These are phyloP conservation scores for Citrus maxima DNA, from an alignment of 345 rosid species.

Conservation along the genomic window DNA sequence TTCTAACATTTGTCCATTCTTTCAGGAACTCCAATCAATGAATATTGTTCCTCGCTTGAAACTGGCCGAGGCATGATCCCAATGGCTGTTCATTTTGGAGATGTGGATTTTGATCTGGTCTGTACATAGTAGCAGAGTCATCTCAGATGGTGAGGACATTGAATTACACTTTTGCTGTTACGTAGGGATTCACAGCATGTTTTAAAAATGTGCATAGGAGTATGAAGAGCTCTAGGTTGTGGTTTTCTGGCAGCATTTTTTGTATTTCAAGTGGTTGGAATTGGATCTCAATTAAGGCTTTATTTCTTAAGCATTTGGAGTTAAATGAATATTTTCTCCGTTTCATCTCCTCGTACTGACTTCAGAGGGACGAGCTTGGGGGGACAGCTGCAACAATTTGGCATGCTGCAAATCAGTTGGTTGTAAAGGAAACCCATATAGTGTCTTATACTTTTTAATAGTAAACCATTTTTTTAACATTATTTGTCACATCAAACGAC, in stretches of 20 bases:
- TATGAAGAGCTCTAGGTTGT: no score
- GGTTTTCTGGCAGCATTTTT: not conserved
- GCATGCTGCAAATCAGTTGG: no score
- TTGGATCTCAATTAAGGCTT: not conserved
- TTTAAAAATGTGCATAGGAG: not conserved
- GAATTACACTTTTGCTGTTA: not conserved
- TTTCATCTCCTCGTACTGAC: no score
- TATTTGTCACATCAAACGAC: no score
- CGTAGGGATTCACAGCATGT: not conserved
- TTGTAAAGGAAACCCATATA: no score
- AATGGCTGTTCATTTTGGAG: not conserved
- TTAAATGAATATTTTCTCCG: not conserved
- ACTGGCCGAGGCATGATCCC: slow-evolving; percentile 49
- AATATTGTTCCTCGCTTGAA: slow-evolving; percentile 67
- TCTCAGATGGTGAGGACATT: not conserved
- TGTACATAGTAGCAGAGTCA: not conserved
- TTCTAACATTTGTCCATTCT: not conserved
- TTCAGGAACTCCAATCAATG: slow-evolving; percentile 87
- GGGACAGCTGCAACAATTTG: no score
- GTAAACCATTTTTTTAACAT: no score
- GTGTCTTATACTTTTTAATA: no score
- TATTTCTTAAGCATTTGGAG: not conserved
- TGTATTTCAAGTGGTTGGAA: not conserved
- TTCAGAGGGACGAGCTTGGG: no score
- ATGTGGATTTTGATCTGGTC: not conserved